Conservation (phyloP, 2,329 filamentous ascomycete species). For the Fonsecaea pugnacius region DNA sequence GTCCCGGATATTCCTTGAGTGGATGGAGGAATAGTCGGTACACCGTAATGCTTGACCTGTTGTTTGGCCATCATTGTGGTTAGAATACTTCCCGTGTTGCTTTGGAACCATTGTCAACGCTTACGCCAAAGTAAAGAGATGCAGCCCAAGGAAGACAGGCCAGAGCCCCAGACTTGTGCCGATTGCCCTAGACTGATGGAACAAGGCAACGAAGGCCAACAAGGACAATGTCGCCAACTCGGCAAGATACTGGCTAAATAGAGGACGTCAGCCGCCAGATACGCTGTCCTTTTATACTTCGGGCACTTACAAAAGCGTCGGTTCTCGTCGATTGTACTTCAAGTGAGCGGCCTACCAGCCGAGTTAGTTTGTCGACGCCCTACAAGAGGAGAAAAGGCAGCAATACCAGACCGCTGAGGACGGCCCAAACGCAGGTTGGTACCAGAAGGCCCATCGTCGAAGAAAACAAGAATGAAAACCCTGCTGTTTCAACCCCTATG, state of each 20-base stretch:
- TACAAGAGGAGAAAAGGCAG: not conserved
- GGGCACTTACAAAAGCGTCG: not conserved
- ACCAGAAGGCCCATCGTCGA: not conserved
- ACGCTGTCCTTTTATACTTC: not conserved
- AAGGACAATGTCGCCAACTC: not conserved
- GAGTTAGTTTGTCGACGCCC: not conserved
- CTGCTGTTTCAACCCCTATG: not conserved
- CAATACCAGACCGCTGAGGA: not conserved
- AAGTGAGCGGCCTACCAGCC: not conserved
- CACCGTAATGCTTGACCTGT: not conserved
- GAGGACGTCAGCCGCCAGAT: not conserved
- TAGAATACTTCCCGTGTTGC: not conserved
- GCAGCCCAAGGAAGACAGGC: not conserved
- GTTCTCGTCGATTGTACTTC: not conserved
- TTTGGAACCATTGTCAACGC: not conserved
- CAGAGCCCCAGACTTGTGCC: not conserved
- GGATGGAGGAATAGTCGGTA: conserved; percentile 34
- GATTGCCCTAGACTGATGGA: not conserved
- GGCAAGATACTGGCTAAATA: not conserved
- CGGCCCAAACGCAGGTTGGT: not conserved
- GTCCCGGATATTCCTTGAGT: conserved; percentile 39
- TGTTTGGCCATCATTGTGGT: not conserved
- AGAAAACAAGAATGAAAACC: not conserved
- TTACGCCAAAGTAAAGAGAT: not conserved
- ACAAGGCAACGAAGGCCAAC: not conserved